phyloP scores from a whole-genome alignment of 164 flowering plant species.

The Platanus orientalis region DNA sequence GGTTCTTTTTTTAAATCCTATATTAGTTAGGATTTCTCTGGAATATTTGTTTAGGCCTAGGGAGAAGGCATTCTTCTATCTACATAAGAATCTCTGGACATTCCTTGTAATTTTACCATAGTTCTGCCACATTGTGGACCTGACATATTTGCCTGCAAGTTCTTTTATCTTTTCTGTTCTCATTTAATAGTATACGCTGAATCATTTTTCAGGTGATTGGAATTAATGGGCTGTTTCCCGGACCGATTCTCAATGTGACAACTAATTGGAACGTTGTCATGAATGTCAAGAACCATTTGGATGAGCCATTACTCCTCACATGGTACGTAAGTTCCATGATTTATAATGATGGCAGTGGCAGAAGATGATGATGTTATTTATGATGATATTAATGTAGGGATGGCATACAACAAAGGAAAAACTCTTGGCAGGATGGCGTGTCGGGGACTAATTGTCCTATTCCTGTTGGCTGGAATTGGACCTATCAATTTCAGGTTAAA shows the following conservation, averaged over 20 bases:
- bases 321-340: constrained; percentile 43
- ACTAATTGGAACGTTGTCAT: constrained; percentile 95
- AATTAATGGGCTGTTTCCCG: constrained; percentile 82
- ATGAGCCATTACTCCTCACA: constrained; percentile 86
- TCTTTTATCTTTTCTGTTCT: too few relatives aligned
- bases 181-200: too few relatives aligned
- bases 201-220: constrained; percentile 72
- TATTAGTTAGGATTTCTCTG: too few relatives aligned
- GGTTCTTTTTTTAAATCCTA: too few relatives aligned
- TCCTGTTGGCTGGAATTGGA: constrained; percentile 95
- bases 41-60: too few relatives aligned
- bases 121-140: too few relatives aligned
- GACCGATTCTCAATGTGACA: constrained; percentile 81
- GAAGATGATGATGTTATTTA: not conserved
- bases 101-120: too few relatives aligned
- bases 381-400: constrained; percentile 55
- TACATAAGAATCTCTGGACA: too few relatives aligned
- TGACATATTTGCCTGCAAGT: too few relatives aligned
- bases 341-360: not conserved
- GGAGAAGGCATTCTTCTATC: too few relatives aligned
- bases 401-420: constrained; percentile 83
- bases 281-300: constrained; percentile 79
- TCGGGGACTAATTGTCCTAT: constrained; percentile 93
- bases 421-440: constrained; percentile 99
- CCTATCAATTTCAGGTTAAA: constrained; percentile 88